phyloP scores from a whole-genome alignment of 208 protist genomes.

The Trichomonas tenax region DNA sequence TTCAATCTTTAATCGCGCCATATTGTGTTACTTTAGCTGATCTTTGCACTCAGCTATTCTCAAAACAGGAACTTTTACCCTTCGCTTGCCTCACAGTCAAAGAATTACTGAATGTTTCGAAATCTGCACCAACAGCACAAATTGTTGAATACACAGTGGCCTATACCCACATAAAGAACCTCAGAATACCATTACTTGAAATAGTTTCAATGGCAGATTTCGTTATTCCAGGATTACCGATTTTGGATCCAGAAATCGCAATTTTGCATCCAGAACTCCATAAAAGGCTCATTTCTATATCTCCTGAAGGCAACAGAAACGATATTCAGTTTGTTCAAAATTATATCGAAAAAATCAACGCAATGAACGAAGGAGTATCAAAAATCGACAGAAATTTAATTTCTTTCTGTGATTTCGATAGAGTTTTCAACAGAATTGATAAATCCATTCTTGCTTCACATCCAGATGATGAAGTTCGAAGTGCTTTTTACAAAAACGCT shows the following conservation, averaged over 20 bases:
- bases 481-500: background rate
- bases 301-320: background rate
- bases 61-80: background rate
- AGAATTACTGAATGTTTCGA: background rate
- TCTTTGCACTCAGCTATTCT: background rate
- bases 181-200: background rate
- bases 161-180: background rate
- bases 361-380: background rate
- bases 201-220: background rate
- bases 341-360: background rate
- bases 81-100: background rate
- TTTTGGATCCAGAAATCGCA: background rate
- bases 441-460: background rate
- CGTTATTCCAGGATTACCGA: background rate
- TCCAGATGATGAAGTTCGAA: background rate
- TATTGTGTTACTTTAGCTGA: background rate
- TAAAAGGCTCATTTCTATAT: background rate
- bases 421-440: background rate
- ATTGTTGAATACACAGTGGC: background rate
- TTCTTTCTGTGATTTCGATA: background rate
- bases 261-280: background rate
- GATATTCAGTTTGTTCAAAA: background rate
- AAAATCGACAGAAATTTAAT: background rate
- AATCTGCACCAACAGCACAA: background rate
- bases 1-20: background rate